These are phyloP conservation scores for Gaeumannomyces sp. DNA, from an alignment of 2,329 filamentous ascomycete species.

Conservation along the genomic window DNA sequence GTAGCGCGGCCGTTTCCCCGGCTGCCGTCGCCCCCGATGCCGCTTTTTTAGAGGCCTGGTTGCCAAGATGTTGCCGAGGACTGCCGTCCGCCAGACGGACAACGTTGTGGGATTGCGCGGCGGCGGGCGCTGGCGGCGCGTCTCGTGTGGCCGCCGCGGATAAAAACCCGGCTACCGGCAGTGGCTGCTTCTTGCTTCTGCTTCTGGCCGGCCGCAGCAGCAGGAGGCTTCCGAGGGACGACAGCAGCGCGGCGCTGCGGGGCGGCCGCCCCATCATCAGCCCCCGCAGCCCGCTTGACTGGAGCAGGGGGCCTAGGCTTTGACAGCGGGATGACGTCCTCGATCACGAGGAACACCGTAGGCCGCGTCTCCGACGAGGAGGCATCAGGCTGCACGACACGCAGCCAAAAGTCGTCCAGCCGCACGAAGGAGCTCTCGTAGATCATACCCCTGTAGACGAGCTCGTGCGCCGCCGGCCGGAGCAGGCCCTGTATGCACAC, in stretches of 20 bases:
- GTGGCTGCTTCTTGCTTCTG: neutral
- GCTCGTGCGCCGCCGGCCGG: slow-evolving; percentile 37
- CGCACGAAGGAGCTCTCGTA: slow-evolving; percentile 42
- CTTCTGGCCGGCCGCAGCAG: neutral
- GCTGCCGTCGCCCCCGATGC: too few relatives aligned
- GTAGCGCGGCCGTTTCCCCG: too few relatives aligned
- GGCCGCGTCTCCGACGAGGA: neutral
- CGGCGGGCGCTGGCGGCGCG: too few relatives aligned
- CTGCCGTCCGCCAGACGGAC: neutral
- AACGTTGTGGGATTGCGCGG: neutral
- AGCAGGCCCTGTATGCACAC: slow-evolving; percentile 49
- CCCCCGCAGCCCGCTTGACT: neutral
- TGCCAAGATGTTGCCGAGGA: neutral
- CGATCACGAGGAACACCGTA: slow-evolving; percentile 7
- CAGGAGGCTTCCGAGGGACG: neutral
- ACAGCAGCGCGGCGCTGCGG: neutral
- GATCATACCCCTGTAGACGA: slow-evolving; percentile 40
- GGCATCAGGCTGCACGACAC: neutral
- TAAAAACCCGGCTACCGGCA: neutral
- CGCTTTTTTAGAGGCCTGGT: neutral
- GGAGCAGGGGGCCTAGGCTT: neutral
- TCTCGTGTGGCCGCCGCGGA: neutral
- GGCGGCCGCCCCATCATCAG: neutral
- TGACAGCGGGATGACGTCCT: neutral
- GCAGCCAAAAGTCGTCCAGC: slow-evolving; percentile 34